Base-by-base conservation (phyloP, 352 stramenopile genomes). In the Phytophthora sansomeana region DNA sequence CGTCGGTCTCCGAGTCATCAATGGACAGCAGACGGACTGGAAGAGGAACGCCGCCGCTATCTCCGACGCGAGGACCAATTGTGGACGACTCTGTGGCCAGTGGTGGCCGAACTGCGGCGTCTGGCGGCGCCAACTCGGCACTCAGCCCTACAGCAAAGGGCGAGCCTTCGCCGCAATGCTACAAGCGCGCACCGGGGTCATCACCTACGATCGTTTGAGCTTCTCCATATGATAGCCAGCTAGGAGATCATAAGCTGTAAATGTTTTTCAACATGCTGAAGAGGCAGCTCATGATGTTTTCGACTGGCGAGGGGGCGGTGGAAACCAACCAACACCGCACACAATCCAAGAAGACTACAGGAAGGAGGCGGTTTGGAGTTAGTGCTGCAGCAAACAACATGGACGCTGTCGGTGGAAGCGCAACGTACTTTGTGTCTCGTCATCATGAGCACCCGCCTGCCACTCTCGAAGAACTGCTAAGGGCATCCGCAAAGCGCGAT, bases 171-270 rank as follows among this genome's bases (percentile, higher is more conserved):
- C 74, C 69, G 10, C 74, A 83, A 30, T 83, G 75, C 64, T 90
- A 87, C 76, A 90, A 90, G 59, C 81, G 81, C 38, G 74, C 75
- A 11, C 79, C 78, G 35, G 76, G 72, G 36, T 72, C 51, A n/a
- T 83, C 82, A 8, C 76, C 82, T 4, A 73, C 64, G 6, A 71
- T 75, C 44, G 65, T 75, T n/a, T 74, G 63, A 54, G 41, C 49
- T 44, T 26, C 24, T 63, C n/a, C 8, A 58, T 42, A 7, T 42
- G 46, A 9, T 35, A 24, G 41, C 19, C 29, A 46, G 42, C 21
- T 44, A 53, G 41, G 29, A 59, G 33, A 28, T 66, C 29, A 35
- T 52, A 46, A 39, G 14, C 38, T 44, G 38, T 24, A 47, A 63
- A 29, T 8, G 48, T 41, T 66, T 48, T 66, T 53, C 24, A 67